Conservation (phyloP, 2,329 filamentous ascomycete species). For the Aspergillus awamori region DNA sequence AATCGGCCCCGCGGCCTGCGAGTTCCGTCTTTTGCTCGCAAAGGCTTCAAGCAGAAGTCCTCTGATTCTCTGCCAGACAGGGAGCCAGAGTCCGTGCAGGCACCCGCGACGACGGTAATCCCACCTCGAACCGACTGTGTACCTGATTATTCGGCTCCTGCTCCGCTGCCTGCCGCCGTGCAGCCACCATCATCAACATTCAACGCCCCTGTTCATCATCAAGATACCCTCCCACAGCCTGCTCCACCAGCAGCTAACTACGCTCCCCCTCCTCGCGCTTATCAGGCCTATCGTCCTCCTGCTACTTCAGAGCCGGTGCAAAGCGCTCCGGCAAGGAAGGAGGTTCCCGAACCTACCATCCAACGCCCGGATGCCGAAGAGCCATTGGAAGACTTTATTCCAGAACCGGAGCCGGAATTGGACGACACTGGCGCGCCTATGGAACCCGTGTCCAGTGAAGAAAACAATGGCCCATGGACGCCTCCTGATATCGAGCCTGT, state of each 20-base stretch:
- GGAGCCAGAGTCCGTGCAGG: constrained; percentile 20
- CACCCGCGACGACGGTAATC: constrained; percentile 12
- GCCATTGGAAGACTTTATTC: constrained; percentile 38
- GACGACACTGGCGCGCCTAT: constrained; percentile 22
- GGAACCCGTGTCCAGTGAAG: constrained; percentile 22
- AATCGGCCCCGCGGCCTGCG: constrained; percentile 38
- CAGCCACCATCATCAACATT: constrained; percentile 9
- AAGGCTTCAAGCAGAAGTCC: constrained; percentile 32
- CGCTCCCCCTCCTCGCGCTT: constrained; percentile 5
- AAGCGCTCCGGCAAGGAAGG: constrained; percentile 17
- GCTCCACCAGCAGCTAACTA: background rate
- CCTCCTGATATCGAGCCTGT: constrained; percentile 39
- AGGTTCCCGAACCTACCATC: constrained; percentile 15
- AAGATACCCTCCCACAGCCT: background rate
- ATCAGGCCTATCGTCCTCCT: constrained; percentile 5
- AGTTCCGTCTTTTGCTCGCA: constrained; percentile 37
- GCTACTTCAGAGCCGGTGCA: constrained; percentile 5
- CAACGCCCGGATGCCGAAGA: constrained; percentile 21
- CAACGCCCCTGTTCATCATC: background rate
- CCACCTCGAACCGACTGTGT: constrained; percentile 16
- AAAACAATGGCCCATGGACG: constrained; percentile 26
- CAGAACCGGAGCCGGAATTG: constrained; percentile 30
- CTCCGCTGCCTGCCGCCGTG: constrained; percentile 10
- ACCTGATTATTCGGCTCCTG: constrained; percentile 1
- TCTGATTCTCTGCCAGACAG: constrained; percentile 27